Evolutionary conservation across 2,329 filamentous ascomycete species (phyloP), one percentile per base, ranked within the genome.

Genomic region (Emergomyces orientalis): DNA sequence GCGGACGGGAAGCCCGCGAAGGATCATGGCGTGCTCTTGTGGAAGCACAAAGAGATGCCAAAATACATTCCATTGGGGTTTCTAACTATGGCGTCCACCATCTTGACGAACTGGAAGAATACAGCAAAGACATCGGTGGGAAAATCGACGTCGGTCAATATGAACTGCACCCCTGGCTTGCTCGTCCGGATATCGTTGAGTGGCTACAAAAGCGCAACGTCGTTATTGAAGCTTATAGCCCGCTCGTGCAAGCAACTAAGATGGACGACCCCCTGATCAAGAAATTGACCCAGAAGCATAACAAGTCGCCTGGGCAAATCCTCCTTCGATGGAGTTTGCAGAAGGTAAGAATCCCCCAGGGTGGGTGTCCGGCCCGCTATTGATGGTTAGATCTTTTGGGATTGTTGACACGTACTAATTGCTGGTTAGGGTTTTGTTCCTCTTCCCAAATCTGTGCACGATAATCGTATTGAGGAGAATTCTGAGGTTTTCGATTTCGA

Each of bases 121-220:
- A 77, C 63, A 77, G 75, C 63, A 71, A 73, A 65, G 68, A 67
- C 34, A 71, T 67, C 54, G 84, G 82, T 3, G 90, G 90, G 30
- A 79, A 90, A 49, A 82, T 96, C 70, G 88, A 87, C 65, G 88
- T 96, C 45, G 91, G 90, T 49, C 92, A 96, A 76, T 91, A 88
- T 76, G 92, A 97, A 76, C 78, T 97, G 13, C 92, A 97, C 75
- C 92, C 92, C 0, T 97, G 91, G 91, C 84, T 91, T 51, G 81
- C 86, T 9, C 82, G 91, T n/a, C 78, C 81, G 27, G 91, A 96
- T 70, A 90, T 97, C 65, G 86, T 87, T 9, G 78, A 84, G 56
- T 97, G 91, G 91, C 89, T 88, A 69, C 74, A 80, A 66, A 80
- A 86, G 73, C 80, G 85, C 22, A 80, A 81, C 64, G 78, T 89